phyloP scores from a whole-genome alignment of 1,284 basidiomycete genomes.

The Cutaneotrichosporon cyanovorans region DNA sequence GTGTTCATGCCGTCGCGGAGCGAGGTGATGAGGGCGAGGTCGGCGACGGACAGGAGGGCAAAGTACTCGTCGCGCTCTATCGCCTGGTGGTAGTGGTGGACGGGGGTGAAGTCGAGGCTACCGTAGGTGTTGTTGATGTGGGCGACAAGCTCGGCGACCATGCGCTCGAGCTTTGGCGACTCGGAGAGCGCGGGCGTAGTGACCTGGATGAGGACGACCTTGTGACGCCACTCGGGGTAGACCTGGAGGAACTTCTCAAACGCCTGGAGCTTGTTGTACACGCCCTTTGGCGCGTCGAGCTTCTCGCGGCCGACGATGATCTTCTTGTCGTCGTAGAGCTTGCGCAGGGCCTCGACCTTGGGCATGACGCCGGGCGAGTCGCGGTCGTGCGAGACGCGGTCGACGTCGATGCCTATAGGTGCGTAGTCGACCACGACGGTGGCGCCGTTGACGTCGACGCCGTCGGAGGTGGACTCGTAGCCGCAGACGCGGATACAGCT shows the following conservation, averaged over 20 bases:
- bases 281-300: slow-evolving; percentile 94
- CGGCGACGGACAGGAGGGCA: slow-evolving; percentile 87
- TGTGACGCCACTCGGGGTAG: slow-evolving; percentile 93
- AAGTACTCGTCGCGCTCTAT: slow-evolving; percentile 98
- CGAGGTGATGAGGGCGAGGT: slow-evolving; percentile 91
- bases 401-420: slow-evolving; percentile 95
- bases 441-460: slow-evolving; percentile 85
- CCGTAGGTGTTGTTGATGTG: slow-evolving; percentile 98
- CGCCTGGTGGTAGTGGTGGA: slow-evolving; percentile 99
- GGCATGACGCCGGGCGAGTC: slow-evolving; percentile 74
- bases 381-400: slow-evolving; percentile 74
- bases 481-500: slow-evolving; percentile 94
- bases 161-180: slow-evolving; percentile 85
- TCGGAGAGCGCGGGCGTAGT: slow-evolving; percentile 92
- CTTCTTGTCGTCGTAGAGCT: slow-evolving; percentile 93
- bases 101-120: slow-evolving; percentile 88
- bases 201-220: slow-evolving; percentile 66
- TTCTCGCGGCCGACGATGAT: slow-evolving; percentile 99
- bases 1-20: slow-evolving; percentile 99
- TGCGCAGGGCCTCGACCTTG: slow-evolving; percentile 75
- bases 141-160: slow-evolving; percentile 88
- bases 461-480: slow-evolving; percentile 74
- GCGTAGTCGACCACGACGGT: slow-evolving; percentile 81
- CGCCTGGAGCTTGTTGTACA: slow-evolving; percentile 93
- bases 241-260: slow-evolving; percentile 90